Percentiles rank a stretch among this genome's conserved stretches.
These are phyloP conservation scores for Diutina siamensis DNA, from an alignment of 1,139 yeast species.

Conservation along the genomic window DNA sequence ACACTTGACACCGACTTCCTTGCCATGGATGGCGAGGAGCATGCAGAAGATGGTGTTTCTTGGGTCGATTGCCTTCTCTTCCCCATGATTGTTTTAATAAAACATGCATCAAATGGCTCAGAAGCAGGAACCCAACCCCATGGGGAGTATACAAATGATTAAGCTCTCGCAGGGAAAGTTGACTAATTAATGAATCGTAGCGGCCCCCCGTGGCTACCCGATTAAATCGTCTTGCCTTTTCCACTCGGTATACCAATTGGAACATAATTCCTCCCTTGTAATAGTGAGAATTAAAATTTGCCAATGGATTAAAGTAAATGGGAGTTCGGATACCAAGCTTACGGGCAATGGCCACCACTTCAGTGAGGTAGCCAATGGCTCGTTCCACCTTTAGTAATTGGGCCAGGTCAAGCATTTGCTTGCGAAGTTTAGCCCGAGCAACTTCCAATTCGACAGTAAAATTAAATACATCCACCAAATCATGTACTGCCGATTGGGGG, in stretches of 20 bases:
- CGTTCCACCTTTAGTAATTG: slow-evolving; percentile 48
- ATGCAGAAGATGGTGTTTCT: slow-evolving; percentile 8
- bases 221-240: slow-evolving; percentile 27
- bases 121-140: slow-evolving; percentile 77
- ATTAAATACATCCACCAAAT: slow-evolving; percentile 62
- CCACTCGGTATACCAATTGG: slow-evolving; percentile 58
- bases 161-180: slow-evolving; percentile 37
- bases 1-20: slow-evolving; percentile 59
- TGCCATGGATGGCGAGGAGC: slow-evolving; percentile 14
- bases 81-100: slow-evolving; percentile 21
- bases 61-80: neutral
- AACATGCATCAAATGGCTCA: slow-evolving; percentile 30
- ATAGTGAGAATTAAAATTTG: slow-evolving; percentile 71
- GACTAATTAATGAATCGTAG: slow-evolving; percentile 60
- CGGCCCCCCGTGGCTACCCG: slow-evolving; percentile 88
- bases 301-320: slow-evolving; percentile 50
- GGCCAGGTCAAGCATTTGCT: slow-evolving; percentile 68
- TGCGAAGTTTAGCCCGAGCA: slow-evolving; percentile 51
- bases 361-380: slow-evolving; percentile 46
- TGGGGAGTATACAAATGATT: slow-evolving; percentile 24
- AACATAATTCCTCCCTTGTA: slow-evolving; percentile 80
- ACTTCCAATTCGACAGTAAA: slow-evolving; percentile 57
- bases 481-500: slow-evolving; percentile 73
- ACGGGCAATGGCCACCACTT: slow-evolving; percentile 42
- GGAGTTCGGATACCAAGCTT: slow-evolving; percentile 37